These are phyloP conservation scores for Alopecurus myosuroides DNA, from an alignment of 176 grass and related monocot species.

Conservation along the genomic window DNA sequence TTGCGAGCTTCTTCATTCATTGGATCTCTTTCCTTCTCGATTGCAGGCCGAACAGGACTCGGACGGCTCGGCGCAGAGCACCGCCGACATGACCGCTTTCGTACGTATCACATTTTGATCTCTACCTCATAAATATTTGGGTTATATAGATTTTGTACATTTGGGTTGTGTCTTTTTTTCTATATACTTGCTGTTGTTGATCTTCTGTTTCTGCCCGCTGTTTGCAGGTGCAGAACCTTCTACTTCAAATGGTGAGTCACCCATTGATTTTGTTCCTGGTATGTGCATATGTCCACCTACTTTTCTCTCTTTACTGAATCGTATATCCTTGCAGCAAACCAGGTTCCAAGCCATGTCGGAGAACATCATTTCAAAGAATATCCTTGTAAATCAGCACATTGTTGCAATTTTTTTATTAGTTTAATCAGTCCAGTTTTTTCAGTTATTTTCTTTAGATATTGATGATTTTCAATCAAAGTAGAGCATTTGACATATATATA, in stretches of 20 bases:
- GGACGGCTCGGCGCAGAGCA: slow-evolving; percentile 61
- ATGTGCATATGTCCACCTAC: background rate
- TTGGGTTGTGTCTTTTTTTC: background rate
- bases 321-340: slow-evolving; percentile 59
- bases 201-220: background rate
- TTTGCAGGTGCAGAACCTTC: slow-evolving; percentile 91
- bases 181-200: slow-evolving; percentile 8
- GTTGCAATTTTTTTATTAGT: background rate
- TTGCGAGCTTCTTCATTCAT: background rate
- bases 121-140: background rate
- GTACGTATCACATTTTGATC: slow-evolving; percentile 35
- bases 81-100: slow-evolving; percentile 78
- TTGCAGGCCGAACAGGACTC: slow-evolving; percentile 54
- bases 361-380: slow-evolving; percentile 91
- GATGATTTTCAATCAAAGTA: background rate
- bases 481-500: background rate
- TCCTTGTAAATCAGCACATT: slow-evolving; percentile 50
- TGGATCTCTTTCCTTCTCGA: background rate
- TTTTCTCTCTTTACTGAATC: background rate
- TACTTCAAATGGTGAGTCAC: slow-evolving; percentile 76
- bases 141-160: background rate
- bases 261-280: background rate
- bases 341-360: slow-evolving; percentile 90
- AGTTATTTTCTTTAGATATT: background rate
- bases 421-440: background rate